Percentiles rank a stretch among this genome's conserved stretches.
Conservation (phyloP, 2,329 filamentous ascomycete genomes). For the Colletotrichum sp. region DNA sequence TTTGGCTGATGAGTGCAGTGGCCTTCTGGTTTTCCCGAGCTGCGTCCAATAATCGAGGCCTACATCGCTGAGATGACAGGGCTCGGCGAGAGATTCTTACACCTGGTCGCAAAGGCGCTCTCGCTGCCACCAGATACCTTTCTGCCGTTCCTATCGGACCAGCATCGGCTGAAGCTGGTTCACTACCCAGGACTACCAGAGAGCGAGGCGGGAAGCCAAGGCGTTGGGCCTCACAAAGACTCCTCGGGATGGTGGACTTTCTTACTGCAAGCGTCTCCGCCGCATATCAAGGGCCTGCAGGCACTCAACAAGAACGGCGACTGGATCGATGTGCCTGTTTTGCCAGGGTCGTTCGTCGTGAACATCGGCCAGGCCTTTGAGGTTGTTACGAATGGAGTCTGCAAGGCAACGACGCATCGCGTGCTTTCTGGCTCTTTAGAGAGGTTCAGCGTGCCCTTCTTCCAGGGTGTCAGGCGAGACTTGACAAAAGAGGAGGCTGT, state of each 20-base stretch:
- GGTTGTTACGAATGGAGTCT: conserved; percentile 57
- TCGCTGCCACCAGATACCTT: conserved; percentile 52
- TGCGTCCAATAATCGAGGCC: conserved; percentile 42
- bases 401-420: conserved; percentile 56
- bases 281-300: conserved; percentile 53
- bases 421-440: conserved; percentile 39
- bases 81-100: conserved; percentile 58
- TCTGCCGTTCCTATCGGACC: conserved; percentile 56
- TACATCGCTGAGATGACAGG: conserved; percentile 58
- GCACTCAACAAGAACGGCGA: conserved; percentile 50
- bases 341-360: conserved; percentile 58
- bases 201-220: conserved; percentile 40
- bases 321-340: conserved; percentile 55
- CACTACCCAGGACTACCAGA: conserved; percentile 47
- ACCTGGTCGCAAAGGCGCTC: conserved; percentile 61
- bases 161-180: conserved; percentile 65
- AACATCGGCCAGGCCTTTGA: conserved; percentile 65
- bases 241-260: conserved; percentile 71
- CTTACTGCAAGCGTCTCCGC: conserved; percentile 62
- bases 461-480: conserved; percentile 53
- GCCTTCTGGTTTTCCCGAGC: conserved; percentile 38
- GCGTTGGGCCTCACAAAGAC: conserved; percentile 67
- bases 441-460: conserved; percentile 49
- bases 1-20: conserved; percentile 36
- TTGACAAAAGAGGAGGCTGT: conserved; percentile 49